A percentile compares a stretch with the other conserved stretches of the same genome.
These are phyloP conservation scores for Hyaloperonospora arabidopsidis DNA, from an alignment of 352 stramenopile species.

Conservation along the genomic window DNA sequence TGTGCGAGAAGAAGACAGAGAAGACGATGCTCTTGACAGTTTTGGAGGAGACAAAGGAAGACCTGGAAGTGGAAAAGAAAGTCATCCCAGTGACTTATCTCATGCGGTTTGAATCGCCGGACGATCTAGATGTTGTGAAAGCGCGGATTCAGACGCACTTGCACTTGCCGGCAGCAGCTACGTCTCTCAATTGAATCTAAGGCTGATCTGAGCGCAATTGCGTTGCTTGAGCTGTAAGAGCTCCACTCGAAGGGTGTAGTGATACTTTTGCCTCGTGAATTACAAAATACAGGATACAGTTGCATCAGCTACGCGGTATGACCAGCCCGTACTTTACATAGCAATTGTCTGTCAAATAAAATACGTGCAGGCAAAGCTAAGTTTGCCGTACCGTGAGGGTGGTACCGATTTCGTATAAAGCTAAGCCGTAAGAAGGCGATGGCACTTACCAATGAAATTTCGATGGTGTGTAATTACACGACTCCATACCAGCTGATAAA, in stretches of 20 bases:
- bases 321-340: no score
- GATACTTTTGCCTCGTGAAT: slow-evolving; percentile 7
- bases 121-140: slow-evolving; percentile 53
- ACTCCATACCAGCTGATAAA: no score
- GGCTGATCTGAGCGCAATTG: slow-evolving; percentile 10
- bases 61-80: slow-evolving; percentile 31
- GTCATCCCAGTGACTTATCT: slow-evolving; percentile 69
- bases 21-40: slow-evolving; percentile 67
- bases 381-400: no score
- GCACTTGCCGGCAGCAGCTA: slow-evolving; percentile 18
- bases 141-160: slow-evolving; percentile 37
- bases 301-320: no score
- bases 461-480: no score
- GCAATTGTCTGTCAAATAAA: no score
- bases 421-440: no score
- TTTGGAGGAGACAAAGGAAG: slow-evolving; percentile 34
- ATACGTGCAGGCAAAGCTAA: no score
- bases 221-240: slow-evolving; percentile 26
- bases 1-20: slow-evolving; percentile 67
- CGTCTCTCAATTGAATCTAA: slow-evolving; percentile 29
- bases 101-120: slow-evolving; percentile 47
- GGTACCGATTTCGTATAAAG: no score
- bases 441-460: no score
- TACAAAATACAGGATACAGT: no score
- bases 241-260: slow-evolving; percentile 24